Conservation (phyloP, 2,329 filamentous ascomycete species). For the Pochonia chlamydosporia region DNA sequence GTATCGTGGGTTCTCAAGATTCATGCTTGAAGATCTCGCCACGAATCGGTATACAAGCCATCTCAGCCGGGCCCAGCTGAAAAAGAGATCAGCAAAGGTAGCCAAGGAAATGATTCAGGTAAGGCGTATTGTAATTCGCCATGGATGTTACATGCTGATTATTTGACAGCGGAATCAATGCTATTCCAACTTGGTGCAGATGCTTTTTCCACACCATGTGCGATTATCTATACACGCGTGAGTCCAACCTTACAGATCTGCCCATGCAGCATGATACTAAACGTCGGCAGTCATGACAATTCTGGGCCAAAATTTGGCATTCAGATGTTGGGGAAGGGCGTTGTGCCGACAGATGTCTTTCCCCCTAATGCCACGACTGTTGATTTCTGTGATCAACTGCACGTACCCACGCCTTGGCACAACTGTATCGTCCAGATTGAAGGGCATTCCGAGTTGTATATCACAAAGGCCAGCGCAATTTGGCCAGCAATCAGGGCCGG, state of each 20-base stretch:
- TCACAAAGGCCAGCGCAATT: slow-evolving; percentile 16
- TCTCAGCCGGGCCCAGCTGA: slow-evolving; percentile 21
- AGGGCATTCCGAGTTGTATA: slow-evolving; percentile 13
- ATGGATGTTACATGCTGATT: neutral
- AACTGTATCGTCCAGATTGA: slow-evolving; percentile 29
- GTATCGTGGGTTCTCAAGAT: slow-evolving; percentile 56
- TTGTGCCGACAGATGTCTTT: slow-evolving; percentile 25
- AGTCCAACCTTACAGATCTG: too few relatives aligned
- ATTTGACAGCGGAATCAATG: slow-evolving; percentile 33
- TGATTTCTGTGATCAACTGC: slow-evolving; percentile 18
- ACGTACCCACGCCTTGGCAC: slow-evolving; percentile 38
- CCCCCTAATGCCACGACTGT: slow-evolving; percentile 16
- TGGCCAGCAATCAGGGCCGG: slow-evolving; percentile 9
- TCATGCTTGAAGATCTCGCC: slow-evolving; percentile 37
- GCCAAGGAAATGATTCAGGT: slow-evolving; percentile 29
- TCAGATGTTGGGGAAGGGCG: slow-evolving; percentile 26
- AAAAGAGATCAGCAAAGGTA: slow-evolving; percentile 22
- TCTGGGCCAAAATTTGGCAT: slow-evolving; percentile 37
- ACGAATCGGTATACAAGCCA: slow-evolving; percentile 17
- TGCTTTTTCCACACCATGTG: slow-evolving; percentile 37
- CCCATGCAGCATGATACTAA: too few relatives aligned
- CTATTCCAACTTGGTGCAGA: slow-evolving; percentile 41
- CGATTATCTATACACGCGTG: slow-evolving; percentile 43
- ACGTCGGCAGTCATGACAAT: slow-evolving; percentile 31
- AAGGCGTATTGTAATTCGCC: neutral